Evolutionary conservation across 495 filamentous ascomycete species (phyloP).

Genomic region (Aspergillus kassunensis): DNA sequence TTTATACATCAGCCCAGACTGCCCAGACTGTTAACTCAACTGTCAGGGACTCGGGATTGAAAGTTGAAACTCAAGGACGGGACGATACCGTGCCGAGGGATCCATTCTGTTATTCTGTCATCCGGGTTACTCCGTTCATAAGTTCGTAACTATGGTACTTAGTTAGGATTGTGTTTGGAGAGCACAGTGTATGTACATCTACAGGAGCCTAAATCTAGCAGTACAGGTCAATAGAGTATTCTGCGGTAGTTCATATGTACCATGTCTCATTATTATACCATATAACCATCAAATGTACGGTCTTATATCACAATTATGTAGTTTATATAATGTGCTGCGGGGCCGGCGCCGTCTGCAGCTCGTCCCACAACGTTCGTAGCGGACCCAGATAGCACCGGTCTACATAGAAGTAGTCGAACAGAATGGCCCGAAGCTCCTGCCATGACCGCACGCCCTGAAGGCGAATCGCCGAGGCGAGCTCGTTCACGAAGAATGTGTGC

Average conservation of each 20-base stretch:
- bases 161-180: too few species aligned
- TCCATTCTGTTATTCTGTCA: too few species aligned
- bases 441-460: slow-evolving; percentile 32
- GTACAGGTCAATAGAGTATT: not conserved
- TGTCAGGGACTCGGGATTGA: too few species aligned
- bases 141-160: too few species aligned
- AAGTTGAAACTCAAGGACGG: too few species aligned
- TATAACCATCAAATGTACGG: too few species aligned
- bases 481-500: slow-evolving; percentile 35
- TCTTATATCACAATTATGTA: not conserved
- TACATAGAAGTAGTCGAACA: slow-evolving; percentile 40
- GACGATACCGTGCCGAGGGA: too few species aligned
- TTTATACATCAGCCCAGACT: too few species aligned
- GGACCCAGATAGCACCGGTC: slow-evolving; percentile 36
- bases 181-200: too few species aligned
- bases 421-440: slow-evolving; percentile 34
- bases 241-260: slow-evolving; percentile 13
- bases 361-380: slow-evolving; percentile 37
- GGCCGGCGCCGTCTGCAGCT: slow-evolving; percentile 24
- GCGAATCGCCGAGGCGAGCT: slow-evolving; percentile 30
- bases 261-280: slow-evolving; percentile 19
- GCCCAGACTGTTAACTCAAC: too few species aligned
- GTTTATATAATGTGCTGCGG: slow-evolving; percentile 17
- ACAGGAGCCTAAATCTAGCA: too few species aligned
- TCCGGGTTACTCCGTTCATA: too few species aligned